These are phyloP conservation scores for Aschersonia sp. DNA, from an alignment of 2,329 filamentous ascomycete genomes.

Conservation along the genomic window DNA sequence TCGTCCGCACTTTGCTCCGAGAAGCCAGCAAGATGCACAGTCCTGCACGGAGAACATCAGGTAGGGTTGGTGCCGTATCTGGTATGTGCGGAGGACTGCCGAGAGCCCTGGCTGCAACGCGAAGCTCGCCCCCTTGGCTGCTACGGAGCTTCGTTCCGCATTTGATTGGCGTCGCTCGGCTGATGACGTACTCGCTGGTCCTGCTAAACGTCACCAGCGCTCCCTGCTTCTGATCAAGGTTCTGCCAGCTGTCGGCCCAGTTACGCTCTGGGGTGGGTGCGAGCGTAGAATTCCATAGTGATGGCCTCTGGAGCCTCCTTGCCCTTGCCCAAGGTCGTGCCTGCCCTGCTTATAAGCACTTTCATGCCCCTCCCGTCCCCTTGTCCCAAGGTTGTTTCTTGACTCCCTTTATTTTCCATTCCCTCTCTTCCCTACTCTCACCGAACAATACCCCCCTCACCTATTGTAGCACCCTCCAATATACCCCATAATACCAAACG, in stretches of 20 bases:
- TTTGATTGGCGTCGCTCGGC: constrained; percentile 3
- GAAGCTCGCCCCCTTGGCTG: neutral
- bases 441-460: constrained; percentile 5
- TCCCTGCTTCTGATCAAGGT: constrained; percentile 8
- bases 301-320: too few relatives aligned
- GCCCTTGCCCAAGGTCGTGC: neutral
- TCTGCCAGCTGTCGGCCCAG: neutral
- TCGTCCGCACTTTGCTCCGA: too few relatives aligned
- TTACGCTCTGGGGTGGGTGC: too few relatives aligned
- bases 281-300: too few relatives aligned
- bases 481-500: constrained; percentile 10
- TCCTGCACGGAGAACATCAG: too few relatives aligned
- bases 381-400: neutral
- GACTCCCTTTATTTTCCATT: constrained; percentile 2
- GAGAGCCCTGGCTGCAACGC: neutral
- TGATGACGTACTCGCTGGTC: constrained; percentile 19
- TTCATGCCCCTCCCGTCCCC: constrained; percentile 1
- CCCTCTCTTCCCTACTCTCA: constrained; percentile 2
- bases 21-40: too few relatives aligned
- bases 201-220: constrained; percentile 17
- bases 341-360: neutral
- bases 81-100: neutral
- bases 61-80: neutral
- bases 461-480: constrained; percentile 3
- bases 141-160: constrained; percentile 2